These are phyloP conservation scores for Eucalyptus tenuipes DNA, from an alignment of 345 rosid species.

Conservation along the genomic window DNA sequence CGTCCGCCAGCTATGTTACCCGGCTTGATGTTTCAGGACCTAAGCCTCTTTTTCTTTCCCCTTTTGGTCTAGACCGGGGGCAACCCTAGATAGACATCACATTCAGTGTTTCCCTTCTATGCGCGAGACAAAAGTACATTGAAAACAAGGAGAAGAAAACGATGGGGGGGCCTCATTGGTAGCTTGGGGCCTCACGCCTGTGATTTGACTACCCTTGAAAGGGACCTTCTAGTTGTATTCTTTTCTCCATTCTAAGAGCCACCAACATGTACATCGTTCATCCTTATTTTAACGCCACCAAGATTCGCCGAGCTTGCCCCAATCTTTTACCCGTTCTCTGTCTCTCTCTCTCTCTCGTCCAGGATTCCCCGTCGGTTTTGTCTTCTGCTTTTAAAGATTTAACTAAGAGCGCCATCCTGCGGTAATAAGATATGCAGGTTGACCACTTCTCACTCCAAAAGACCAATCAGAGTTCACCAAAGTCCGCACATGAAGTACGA, in stretches of 20 bases:
- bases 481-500: background rate
- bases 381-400: background rate
- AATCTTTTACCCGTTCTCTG: background rate
- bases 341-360: background rate
- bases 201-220: background rate
- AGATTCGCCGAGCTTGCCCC: background rate
- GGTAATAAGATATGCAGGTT: background rate
- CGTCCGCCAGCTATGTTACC: background rate
- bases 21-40: background rate
- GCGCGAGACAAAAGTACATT: background rate
- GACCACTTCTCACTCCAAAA: background rate
- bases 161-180: background rate
- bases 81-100: background rate
- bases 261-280: background rate
- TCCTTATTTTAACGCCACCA: background rate
- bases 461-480: background rate
- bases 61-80: background rate
- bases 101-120: background rate
- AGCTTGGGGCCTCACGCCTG: background rate
- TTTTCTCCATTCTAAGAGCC: background rate
- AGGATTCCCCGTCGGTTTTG: background rate
- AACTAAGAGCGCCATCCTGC: background rate
- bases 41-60: background rate
- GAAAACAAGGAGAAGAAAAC: background rate
- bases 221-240: background rate